Base-by-base conservation (phyloP, 495 filamentous ascomycete species). In the Talaromyces thailandensis region DNA sequence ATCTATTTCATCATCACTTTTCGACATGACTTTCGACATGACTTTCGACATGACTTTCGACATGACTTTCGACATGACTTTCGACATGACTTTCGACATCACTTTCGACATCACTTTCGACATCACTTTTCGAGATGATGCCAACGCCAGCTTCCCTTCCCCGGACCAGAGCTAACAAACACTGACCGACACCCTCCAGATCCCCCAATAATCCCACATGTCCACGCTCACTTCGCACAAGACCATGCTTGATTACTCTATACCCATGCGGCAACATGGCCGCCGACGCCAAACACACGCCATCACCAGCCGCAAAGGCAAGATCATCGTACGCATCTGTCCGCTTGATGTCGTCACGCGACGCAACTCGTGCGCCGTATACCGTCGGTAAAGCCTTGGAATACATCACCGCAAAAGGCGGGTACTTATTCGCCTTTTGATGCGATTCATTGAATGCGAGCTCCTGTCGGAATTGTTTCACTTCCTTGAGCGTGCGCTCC, bases 211-310 rank as follows among this genome's bases (percentile, higher is more conserved):
- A 75, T 4, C 87, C 88, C 23, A 97, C 86, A 77, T 98, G 93
- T 0, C 93, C 92, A 2, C 91, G 75, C 40, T 96, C 91, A 62
- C 86, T 92, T 61, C 82, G 87, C 11, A 96, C 83, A 55, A 88
- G 78, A 0, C 92, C 92, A 28, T 85, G 84, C 62, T 77, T 82
- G 2, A 84, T 88, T 58, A 87, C 75, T 58, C 79, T 81, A 69
- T 97, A 98, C 0, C 92, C 92, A 6, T 78, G 72, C 1, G 93
- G 93, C 63, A 95, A 69, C 92, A 95, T 94, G 0, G 92, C 89
- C 60, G 93, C 90, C 45, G 79, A 80, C 0, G 93, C 91, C 16
- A 98, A 78, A 68, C 92, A 91, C 0, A 98, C 93, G 0, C 93
- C 93, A 71, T 98, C 93, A 0, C 93, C 93, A 37, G 85, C 87